Conservation (phyloP, 495 filamentous ascomycete species). For the Chaetomium cochliodes region DNA sequence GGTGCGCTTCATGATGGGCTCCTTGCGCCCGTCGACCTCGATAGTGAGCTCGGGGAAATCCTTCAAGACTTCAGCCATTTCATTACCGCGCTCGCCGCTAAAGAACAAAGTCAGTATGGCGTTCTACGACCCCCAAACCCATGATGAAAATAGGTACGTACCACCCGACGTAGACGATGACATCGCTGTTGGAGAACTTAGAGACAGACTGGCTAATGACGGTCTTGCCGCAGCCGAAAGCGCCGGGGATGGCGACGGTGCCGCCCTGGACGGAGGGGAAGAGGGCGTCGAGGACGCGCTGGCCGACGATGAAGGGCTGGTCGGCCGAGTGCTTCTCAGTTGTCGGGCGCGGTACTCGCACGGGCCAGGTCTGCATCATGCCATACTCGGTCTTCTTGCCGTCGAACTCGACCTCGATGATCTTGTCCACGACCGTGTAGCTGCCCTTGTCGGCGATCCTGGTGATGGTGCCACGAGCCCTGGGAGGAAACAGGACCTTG, state of each 20-base stretch:
- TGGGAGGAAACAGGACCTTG: conserved; percentile 91
- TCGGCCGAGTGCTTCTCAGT: conserved; percentile 86
- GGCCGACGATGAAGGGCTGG: conserved; percentile 90
- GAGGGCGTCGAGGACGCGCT: conserved; percentile 94
- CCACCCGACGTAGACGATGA: conserved; percentile 91
- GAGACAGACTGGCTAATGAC: conserved; percentile 97
- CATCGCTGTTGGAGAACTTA: conserved; percentile 99
- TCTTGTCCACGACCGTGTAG: conserved; percentile 92
- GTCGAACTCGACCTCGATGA: conserved; percentile 95
- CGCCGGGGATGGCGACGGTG: conserved; percentile 96
- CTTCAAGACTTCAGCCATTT: conserved; percentile 99
- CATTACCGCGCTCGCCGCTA: conserved; percentile 93
- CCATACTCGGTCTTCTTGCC: conserved; percentile 86
- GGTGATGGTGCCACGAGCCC: conserved; percentile 88
- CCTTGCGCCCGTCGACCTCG: conserved; percentile 83
- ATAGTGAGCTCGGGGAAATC: conserved; percentile 98
- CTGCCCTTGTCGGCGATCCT: conserved; percentile 80
- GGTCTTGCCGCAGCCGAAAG: conserved; percentile 99
- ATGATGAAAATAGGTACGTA: neutral
- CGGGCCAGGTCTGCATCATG: conserved; percentile 99
- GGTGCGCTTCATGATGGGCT: conserved; percentile 99
- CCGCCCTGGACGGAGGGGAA: conserved; percentile 97
- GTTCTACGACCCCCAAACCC: too few relatives aligned
- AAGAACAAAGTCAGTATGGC: neutral
- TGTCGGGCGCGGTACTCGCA: conserved; percentile 87